Evolutionary conservation across 257 asterid genomes (phyloP), one percentile per base, ranked within the genome.

Genomic region (Coffea canephora): DNA sequence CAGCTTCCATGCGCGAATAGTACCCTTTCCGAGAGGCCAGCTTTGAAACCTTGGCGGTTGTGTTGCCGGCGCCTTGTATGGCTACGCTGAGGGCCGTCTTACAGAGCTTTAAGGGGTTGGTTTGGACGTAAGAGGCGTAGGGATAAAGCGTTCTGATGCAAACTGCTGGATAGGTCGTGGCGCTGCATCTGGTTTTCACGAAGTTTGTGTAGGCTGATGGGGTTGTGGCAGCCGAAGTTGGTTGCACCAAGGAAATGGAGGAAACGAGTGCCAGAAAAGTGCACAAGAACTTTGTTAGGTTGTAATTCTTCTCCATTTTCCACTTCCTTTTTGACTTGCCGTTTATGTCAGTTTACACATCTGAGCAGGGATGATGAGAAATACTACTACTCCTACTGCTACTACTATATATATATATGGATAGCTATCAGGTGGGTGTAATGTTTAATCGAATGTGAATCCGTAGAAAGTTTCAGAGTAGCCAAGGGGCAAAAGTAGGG

Each of bases 111-210:
- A 87, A 16, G 25, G 87, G 62, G 82, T 77, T 87, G 75, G 86
- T 80, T 61, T 85, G 82, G 43, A 90, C 90, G 10, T 82, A 14
- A 0, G 90, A 50, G 12, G 97, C 96, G 62, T 80, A 89, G 1
- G 97, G 96, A n/a, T 45, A 11, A 14, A 93, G 93, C 52, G 92
- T 81, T 77, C 83, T 86, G 43, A 65, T 18, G 88, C 98, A 93
- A 15, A 86, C 86, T 0, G 80, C 12, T 0, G 94, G 83, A 34
- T 93, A 90, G 18, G 93, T 89, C 50, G 96, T 86, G 61, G 78
- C 69, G 18, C 59, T 82, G 90, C 98, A 93, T 46, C 84, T 82
- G 46, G 81, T 77, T 10, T 10, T 62, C 85, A 93, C 23, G 88
- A 87, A 93, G 43, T 78, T 72, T 5, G 86, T 82, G 81, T 84